A percentile compares a stretch with the other conserved stretches of the same genome.
phyloP scores from a whole-genome alignment of 352 stramenopile species.

The Paralagenidium karlingii region DNA sequence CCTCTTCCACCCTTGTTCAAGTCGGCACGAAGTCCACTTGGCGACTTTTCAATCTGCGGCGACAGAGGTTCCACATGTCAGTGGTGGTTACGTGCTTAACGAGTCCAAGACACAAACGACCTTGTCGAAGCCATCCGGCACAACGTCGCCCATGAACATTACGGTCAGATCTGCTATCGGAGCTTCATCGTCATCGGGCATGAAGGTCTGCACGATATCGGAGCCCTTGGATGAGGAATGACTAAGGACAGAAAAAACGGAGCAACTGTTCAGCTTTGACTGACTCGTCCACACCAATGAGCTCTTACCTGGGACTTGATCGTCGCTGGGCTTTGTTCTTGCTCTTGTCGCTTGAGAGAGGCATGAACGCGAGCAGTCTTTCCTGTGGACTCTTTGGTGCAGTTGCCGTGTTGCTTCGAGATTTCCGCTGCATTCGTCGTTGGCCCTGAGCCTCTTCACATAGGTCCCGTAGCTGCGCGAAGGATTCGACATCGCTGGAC shows the following conservation, averaged over 20 bases:
- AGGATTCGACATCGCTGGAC: conserved; percentile 22
- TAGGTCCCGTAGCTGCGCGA: conserved; percentile 41
- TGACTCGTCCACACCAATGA: not conserved
- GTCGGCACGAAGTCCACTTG: conserved; percentile 58
- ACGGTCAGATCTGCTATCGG: conserved; percentile 61
- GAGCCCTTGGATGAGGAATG: too few relatives aligned
- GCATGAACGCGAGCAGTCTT: conserved; percentile 21
- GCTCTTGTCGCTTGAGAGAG: conserved; percentile 30
- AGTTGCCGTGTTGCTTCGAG: conserved; percentile 4
- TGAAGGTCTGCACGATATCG: not conserved
- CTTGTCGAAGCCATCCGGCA: conserved; percentile 64
- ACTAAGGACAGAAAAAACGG: too few relatives aligned
- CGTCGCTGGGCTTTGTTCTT: conserved; percentile 22
- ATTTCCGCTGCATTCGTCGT: not conserved
- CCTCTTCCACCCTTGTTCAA: conserved; percentile 74
- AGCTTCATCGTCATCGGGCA: conserved; percentile 20
- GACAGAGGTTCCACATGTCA: too few relatives aligned
- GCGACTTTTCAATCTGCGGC: conserved; percentile 53
- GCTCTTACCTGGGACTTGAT: conserved; percentile 14
- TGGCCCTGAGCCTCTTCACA: conserved; percentile 20
- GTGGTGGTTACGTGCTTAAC: too few relatives aligned
- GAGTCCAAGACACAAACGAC: conserved; percentile 17
- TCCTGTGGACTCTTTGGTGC: conserved; percentile 47
- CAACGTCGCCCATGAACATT: conserved; percentile 60
- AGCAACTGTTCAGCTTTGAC: too few relatives aligned